Base-by-base conservation (phyloP, 441 rosid species). In the Euphorbia celastroides region DNA sequence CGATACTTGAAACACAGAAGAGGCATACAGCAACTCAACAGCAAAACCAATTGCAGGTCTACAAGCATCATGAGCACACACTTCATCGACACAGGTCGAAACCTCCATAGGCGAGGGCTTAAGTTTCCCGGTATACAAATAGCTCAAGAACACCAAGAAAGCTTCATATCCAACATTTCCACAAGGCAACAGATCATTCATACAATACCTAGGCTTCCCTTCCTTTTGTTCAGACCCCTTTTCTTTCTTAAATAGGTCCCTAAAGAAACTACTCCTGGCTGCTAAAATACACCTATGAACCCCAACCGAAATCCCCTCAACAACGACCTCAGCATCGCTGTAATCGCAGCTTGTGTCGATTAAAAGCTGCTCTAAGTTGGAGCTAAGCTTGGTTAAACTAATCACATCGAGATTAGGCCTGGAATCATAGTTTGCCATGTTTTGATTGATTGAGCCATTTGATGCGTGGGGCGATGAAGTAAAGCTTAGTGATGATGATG, bases 1-100 rank as follows among this genome's bases (percentile, higher is more conserved):
- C 0, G 84, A 81, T 52, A 93, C 79, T 80, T 80, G 80, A 73
- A 93, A 93, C 65, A 85, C 79, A 62, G 73, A 65, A 0, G 96
- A 83, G n/a, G 93, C 96, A 79, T 89, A 87, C 84, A 90, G 77
- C 89, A 90, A 72, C 76, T 93, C 93, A 64, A 87, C 95, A 0
- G 82, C 83, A 66, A 86, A 93, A 74, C 70, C 74, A 63, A 93
- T 83, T 19, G 89, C 95, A 7, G 98, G 97, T 64, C 82, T 72
- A 80, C 98, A 93, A 9, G 90, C 84, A 73, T 87, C 88, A 73
- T 93, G 98, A 38, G 70, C 71, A 58, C 98, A 93, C n/a, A 63
- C 75, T 32, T 73, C 20, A 70, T 90, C 92, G 64, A 93, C 93
- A 72, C 98, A 93, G n/a, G 88, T 86, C 0, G 97, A 90, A 44